These are phyloP conservation scores for Phaeolepiota aurea DNA, from an alignment of 768 basidiomycete genomes.

Conservation along the genomic window DNA sequence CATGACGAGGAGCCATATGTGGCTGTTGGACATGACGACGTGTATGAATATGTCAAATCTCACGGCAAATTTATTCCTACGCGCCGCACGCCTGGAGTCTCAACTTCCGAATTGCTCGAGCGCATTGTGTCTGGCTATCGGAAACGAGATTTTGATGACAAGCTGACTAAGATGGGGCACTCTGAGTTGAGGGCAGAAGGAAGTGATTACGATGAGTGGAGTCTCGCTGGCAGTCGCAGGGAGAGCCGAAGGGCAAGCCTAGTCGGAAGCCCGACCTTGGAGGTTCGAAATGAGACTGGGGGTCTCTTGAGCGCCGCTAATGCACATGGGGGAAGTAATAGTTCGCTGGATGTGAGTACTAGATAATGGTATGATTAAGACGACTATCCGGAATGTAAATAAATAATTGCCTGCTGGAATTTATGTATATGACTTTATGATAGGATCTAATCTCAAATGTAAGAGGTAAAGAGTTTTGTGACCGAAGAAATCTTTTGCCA, in stretches of 20 bases:
- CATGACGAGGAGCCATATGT: constrained; percentile 92
- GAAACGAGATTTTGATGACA: constrained; percentile 78
- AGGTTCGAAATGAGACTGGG: background rate
- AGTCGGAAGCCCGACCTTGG: background rate
- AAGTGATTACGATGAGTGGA: constrained; percentile 38
- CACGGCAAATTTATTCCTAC: constrained; percentile 96
- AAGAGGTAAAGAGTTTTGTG: too few relatives aligned
- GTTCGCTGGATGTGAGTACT: background rate
- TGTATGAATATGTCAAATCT: constrained; percentile 74
- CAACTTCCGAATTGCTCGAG: constrained; percentile 88
- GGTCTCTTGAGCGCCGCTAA: background rate
- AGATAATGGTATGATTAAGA: too few relatives aligned
- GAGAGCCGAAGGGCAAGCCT: constrained; percentile 24
- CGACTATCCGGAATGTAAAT: too few relatives aligned
- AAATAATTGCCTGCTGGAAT: too few relatives aligned
- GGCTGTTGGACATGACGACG: constrained; percentile 73
- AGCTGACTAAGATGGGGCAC: constrained; percentile 83
- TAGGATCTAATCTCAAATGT: too few relatives aligned
- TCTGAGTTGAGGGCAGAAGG: constrained; percentile 63
- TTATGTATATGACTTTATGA: too few relatives aligned
- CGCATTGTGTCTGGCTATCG: constrained; percentile 88
- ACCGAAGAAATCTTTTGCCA: too few relatives aligned
- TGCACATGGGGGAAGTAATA: background rate
- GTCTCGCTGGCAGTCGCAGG: constrained; percentile 19
- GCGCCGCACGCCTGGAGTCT: constrained; percentile 87